Base-by-base conservation (phyloP, 1,284 basidiomycete species). In the Exsudoporus floridanus region DNA sequence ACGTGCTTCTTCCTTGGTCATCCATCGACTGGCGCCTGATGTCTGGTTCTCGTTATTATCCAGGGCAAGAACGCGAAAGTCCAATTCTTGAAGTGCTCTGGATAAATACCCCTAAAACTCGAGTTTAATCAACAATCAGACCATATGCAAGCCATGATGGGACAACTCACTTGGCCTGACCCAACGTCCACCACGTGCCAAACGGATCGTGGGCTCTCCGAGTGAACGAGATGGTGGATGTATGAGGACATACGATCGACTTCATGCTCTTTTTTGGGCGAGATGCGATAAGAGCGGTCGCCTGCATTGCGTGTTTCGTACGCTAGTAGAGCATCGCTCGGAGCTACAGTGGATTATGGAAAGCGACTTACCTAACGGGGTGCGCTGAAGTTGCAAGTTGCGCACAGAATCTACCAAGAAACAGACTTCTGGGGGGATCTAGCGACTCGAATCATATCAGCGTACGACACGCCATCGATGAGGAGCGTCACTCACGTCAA, bases 261-360 rank as follows among this genome's bases (percentile, higher is more conserved):
- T 62, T 82, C 80, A 47, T 82, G 80, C 7, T 67, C 64, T 58
- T 82, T 82, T 60, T 82, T 82, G 21, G 79, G 78, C 5, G 80
- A 81, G 71, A 80, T 78, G 34, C 80, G 76, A 40, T 70, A 68
- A n/a, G 52, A 37, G 13, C 57, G 54, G 31, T 44, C 39, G 27
- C 50, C 39, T n/a, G 46, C 37, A 30, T n/a, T 21, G 40, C 18
- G 36, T 18, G 42, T 52, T 42, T 56, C 46, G 46, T 56, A 54
- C 3, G 35, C 65, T 64, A 31, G 27, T 14, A 19, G 30, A 40
- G 42, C 44, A 23, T 39, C 31, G 16, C 16, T 13, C 33, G 13
- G n/a, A 16, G 40, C 35, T 27, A 19, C 5, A 6, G 23, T 28
- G 21, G 8, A 8, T 35, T 47, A 13, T 27, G 19, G 46, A 7